Evolutionary conservation across 2,329 filamentous ascomycete species (phyloP), one percentile per base, ranked within the genome.

Genomic region (Colletotrichum musicola): DNA sequence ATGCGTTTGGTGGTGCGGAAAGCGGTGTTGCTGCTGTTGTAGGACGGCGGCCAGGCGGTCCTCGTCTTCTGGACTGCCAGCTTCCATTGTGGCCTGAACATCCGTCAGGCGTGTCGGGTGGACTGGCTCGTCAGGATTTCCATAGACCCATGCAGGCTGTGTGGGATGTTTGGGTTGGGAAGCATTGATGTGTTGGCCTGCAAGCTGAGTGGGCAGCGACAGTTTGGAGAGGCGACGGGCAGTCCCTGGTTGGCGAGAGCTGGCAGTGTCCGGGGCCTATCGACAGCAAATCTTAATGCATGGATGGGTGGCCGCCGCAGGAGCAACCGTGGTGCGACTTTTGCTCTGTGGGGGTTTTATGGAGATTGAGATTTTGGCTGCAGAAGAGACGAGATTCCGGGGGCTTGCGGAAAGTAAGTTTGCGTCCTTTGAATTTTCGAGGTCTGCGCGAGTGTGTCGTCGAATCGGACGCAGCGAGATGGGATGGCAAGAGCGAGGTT

Each of bases 1-100:
- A 20, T 55, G 64, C 58, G 47, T 27, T 57, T 54, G 67, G 30
- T 74, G 71, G 63, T 75, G 71, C 70, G 73, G 74, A 57, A 75
- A 71, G 74, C 77, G 76, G 71, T 77, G 77, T 69, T 73, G 72
- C 68, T 76, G 76, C 44, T 71, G 71, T 55, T 63, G 50, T 75
- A 77, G 72, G 74, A 53, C 64, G 62, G 68, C 46, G 60, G 60
- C 63, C 74, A 74, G 75, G 75, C 75, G 77, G 76, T 79, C 79
- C 76, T 82, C 80, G 76, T 82, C 80, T 77, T 83, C 78, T 79
- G 77, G 79, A 77, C 78, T 79, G 77, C 77, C 80, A 76, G 77
- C 77, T 79, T 86, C 83, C 84, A 86, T 87, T 79, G 80, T 83
- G 77, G 78, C 78, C 77, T 78, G 78, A 78, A 78, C 81, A 82